Conservation (phyloP, 192 early-diverging fungal species). For the Umbelopsis isabellina region DNA sequence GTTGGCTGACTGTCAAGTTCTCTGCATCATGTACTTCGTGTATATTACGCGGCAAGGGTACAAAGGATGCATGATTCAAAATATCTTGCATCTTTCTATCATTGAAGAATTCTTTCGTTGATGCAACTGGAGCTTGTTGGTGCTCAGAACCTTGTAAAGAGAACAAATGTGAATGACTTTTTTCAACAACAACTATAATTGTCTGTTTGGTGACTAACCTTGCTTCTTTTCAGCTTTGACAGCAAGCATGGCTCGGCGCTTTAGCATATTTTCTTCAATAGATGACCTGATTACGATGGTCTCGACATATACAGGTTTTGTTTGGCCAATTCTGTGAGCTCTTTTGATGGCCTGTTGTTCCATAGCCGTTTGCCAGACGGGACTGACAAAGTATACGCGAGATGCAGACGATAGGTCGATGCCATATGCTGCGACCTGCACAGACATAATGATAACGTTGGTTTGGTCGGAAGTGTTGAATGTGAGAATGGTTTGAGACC, state of each 20-base stretch:
- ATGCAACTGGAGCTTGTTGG: neutral
- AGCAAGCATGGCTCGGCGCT: slow-evolving; percentile 28
- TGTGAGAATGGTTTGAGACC: slow-evolving; percentile 25
- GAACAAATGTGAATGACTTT: no score
- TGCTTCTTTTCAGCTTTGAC: slow-evolving; percentile 16
- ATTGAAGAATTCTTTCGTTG: slow-evolving; percentile 10
- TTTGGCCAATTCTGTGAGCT: slow-evolving; percentile 82
- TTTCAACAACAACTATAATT: no score
- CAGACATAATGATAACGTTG: slow-evolving; percentile 33
- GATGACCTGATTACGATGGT: slow-evolving; percentile 57
- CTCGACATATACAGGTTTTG: slow-evolving; percentile 59
- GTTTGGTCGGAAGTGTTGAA: slow-evolving; percentile 30
- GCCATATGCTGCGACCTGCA: slow-evolving; percentile 64
- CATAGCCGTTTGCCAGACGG: slow-evolving; percentile 72
- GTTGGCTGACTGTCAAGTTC: neutral
- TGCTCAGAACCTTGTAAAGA: neutral
- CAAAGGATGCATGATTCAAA: slow-evolving; percentile 1
- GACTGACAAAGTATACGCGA: slow-evolving; percentile 72
- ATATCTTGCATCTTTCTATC: slow-evolving; percentile 19
- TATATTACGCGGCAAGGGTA: neutral
- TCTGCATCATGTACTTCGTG: neutral
- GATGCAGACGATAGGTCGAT: slow-evolving; percentile 79
- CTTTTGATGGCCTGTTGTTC: slow-evolving; percentile 87
- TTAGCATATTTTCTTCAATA: slow-evolving; percentile 57
- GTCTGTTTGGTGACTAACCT: neutral